Conservation (phyloP, 2,329 filamentous ascomycete species). For the Stemphylium lycopersici region DNA sequence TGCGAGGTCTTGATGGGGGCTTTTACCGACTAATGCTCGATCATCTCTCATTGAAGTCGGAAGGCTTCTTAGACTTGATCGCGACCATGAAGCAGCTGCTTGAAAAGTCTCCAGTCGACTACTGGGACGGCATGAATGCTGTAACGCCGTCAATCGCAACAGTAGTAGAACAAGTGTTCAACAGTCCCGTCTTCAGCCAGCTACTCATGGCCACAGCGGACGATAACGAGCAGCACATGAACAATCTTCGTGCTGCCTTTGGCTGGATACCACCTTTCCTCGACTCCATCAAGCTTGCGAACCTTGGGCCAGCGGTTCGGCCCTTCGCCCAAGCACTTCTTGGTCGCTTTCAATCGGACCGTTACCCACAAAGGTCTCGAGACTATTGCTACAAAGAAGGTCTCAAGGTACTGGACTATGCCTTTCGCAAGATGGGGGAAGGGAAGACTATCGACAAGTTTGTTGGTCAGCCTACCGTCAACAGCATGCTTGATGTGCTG, state of each 20-base stretch:
- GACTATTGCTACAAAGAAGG: conserved; percentile 69
- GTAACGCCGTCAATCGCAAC: conserved; percentile 79
- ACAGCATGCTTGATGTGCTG: conserved; percentile 69
- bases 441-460: conserved; percentile 43
- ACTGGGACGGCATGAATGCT: conserved; percentile 87
- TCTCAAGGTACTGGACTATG: conserved; percentile 43
- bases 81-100: conserved; percentile 73
- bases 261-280: conserved; percentile 82
- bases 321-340: conserved; percentile 79
- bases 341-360: conserved; percentile 63
- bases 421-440: conserved; percentile 43
- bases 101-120: conserved; percentile 75
- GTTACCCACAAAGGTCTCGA: conserved; percentile 63
- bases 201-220: conserved; percentile 59
- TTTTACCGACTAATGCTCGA: conserved; percentile 66
- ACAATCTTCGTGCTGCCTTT: conserved; percentile 68
- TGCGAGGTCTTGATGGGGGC: conserved; percentile 79
- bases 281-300: conserved; percentile 74
- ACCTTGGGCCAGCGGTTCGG: conserved; percentile 79
- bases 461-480: conserved; percentile 50
- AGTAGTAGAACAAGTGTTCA: conserved; percentile 83
- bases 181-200: conserved; percentile 69
- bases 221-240: conserved; percentile 59
- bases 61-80: conserved; percentile 71
- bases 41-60: conserved; percentile 61